phyloP scores from a whole-genome alignment of 179 eudicot species.

The Pouteria campechiana region DNA sequence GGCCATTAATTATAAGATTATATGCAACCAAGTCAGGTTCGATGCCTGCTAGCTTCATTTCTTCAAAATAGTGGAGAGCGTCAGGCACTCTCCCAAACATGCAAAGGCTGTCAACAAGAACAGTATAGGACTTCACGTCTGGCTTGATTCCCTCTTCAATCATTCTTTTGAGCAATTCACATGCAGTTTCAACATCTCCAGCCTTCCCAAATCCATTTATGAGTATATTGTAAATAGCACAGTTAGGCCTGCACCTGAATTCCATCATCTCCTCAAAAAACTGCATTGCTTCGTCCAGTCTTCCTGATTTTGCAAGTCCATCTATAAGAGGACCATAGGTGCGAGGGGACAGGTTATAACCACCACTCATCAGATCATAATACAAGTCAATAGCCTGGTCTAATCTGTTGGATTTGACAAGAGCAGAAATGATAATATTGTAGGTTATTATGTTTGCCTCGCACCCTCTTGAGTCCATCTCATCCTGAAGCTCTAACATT shows the following conservation, averaged over 20 bases:
- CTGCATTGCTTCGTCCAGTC: conserved; percentile 61
- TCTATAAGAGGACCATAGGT: conserved; percentile 91
- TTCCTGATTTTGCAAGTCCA: conserved; percentile 64
- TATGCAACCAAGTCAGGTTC: conserved; percentile 76
- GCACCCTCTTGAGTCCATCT: conserved; percentile 70
- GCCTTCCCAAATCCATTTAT: conserved; percentile 88
- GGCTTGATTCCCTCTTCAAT: conserved; percentile 69
- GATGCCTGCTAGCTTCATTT: conserved; percentile 52
- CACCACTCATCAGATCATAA: conserved; percentile 73
- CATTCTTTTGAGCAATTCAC: conserved; percentile 59
- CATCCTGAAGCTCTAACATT: conserved; percentile 51
- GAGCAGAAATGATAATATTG: conserved; percentile 76
- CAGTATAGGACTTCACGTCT: conserved; percentile 76
- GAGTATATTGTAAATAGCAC: conserved; percentile 81
- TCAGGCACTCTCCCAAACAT: conserved; percentile 48
- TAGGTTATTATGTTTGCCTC: conserved; percentile 58
- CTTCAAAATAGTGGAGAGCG: conserved; percentile 61
- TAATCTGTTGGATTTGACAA: conserved; percentile 50
- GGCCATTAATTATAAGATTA: conserved; percentile 84
- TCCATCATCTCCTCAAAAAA: conserved; percentile 71
- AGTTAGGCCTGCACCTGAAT: conserved; percentile 71
- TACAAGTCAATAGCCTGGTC: conserved; percentile 67
- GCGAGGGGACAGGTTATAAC: conserved; percentile 71
- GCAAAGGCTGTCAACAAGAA: conserved; percentile 74
- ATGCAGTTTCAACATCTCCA: conserved; percentile 64